Evolutionary conservation across 2,329 filamentous ascomycete species (phyloP).

Genomic region (Penicillium sp.): DNA sequence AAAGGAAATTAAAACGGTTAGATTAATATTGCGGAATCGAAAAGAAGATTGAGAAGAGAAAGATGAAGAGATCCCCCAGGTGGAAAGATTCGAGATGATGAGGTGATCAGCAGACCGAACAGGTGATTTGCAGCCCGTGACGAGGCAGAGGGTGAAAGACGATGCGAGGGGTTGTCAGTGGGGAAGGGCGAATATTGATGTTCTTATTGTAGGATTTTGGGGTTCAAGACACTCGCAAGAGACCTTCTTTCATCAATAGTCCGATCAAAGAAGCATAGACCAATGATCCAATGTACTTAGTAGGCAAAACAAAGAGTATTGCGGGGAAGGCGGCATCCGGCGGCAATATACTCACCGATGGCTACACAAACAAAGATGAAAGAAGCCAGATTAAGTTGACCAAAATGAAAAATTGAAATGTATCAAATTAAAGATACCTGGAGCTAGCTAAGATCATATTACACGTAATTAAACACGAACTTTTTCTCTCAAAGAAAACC

Average conservation of each 20-base stretch:
- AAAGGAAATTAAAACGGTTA: background rate
- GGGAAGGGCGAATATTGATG: background rate
- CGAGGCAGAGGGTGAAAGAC: slow-evolving; percentile 6
- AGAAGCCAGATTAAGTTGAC: background rate
- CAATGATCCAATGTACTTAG: background rate
- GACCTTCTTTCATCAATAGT: background rate
- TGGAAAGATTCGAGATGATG: slow-evolving; percentile 14
- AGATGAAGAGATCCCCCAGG: background rate
- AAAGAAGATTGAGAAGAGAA: background rate
- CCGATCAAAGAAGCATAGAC: background rate
- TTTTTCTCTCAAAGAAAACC: slow-evolving; percentile 18
- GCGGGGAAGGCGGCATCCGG: slow-evolving; percentile 4
- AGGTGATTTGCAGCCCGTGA: slow-evolving; percentile 28
- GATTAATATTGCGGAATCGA: background rate
- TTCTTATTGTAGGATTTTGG: background rate
- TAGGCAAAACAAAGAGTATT: slow-evolving; percentile 8
- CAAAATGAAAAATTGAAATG: slow-evolving; percentile 9
- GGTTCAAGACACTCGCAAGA: background rate
- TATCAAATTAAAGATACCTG: slow-evolving; percentile 21
- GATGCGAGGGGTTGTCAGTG: slow-evolving; percentile 5
- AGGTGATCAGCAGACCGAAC: slow-evolving; percentile 28
- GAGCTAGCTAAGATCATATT: slow-evolving; percentile 12
- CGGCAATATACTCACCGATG: slow-evolving; percentile 5
- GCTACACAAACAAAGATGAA: background rate
- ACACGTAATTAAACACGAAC: slow-evolving; percentile 19